Evolutionary conservation across 1,284 basidiomycete species (phyloP).

Genomic region (Ustilago cynodontis): DNA sequence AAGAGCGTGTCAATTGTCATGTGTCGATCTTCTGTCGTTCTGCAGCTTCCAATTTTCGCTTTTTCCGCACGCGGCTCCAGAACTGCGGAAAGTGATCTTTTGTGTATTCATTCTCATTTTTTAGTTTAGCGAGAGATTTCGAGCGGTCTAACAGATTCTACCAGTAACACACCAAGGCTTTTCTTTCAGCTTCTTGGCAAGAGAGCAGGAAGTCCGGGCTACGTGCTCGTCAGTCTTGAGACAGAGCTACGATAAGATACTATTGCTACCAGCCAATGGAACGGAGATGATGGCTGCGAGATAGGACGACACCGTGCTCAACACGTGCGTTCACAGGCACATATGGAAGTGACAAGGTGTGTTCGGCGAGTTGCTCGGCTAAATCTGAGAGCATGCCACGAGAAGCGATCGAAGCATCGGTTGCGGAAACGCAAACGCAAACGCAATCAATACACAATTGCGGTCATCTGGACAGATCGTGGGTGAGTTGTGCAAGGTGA

Average conservation of each 20-base stretch:
- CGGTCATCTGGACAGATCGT: too few species aligned
- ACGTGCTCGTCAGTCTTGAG: background rate
- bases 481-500: too few species aligned
- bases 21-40: background rate
- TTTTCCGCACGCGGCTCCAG: background rate
- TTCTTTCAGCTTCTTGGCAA: too few species aligned
- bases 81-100: constrained; percentile 48
- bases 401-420: background rate
- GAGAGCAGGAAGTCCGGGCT: background rate
- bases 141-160: constrained; percentile 15
- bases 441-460: too few species aligned
- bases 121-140: background rate
- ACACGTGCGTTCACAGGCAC: background rate
- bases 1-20: background rate
- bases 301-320: too few species aligned
- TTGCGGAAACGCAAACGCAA: too few species aligned
- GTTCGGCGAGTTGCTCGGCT: constrained; percentile 9
- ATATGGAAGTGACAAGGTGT: background rate
- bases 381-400: background rate
- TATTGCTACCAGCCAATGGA: too few species aligned
- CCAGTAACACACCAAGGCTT: too few species aligned
- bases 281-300: too few species aligned
- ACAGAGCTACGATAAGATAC: too few species aligned
- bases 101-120: background rate
- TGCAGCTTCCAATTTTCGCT: background rate